Evolutionary conservation across 2,329 filamentous ascomycete species (phyloP), one percentile per base, ranked within the genome.

Genomic region (Aspergillus ruber): DNA sequence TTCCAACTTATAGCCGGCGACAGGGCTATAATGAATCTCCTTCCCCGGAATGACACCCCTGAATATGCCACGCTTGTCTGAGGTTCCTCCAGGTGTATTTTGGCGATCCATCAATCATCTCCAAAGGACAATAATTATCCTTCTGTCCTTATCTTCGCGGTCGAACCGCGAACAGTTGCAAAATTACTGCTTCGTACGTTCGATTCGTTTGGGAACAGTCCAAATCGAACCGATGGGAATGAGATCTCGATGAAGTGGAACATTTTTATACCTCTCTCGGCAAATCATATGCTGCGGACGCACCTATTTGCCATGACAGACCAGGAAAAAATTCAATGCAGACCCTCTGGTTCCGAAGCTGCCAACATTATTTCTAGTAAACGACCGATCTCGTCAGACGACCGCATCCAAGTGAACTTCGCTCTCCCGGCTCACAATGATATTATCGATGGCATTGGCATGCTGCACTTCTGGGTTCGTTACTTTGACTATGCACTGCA

Each of bases 291-390:
- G 57, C 67, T 20, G 59, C 25, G 68, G 68, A 0, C 67, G 70
- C 1, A 67, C 62, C 45, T 70, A 65, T 50, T 74, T 43, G 66
- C 65, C 2, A 72, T 76, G 4, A 72, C 72, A n/a, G n/a, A n/a
- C n/a, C n/a, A n/a, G n/a, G n/a, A n/a, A n/a, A n/a, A n/a, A n/a
- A n/a, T n/a, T n/a, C n/a, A n/a, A n/a, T n/a, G n/a, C n/a, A n/a
- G 57, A 62, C 43, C 58, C 58, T 1, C 57, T 57, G 3, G 56
- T 57, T 1, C 59, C 59, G 1, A 41, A 38, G 7, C 23, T 57
- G 10, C 56, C 59, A 2, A 61, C 59, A 5, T 15, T 62, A 4
- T 60, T 59, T 40, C 21, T 62, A n/a, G 36, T 62, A 54, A 51
- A 27, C 25, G 41, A 3, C 13, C 43, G 5, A 27, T 27, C 4